Conservation (phyloP, 805 yeast genomes). For the Saccharomycopsis sp. region DNA sequence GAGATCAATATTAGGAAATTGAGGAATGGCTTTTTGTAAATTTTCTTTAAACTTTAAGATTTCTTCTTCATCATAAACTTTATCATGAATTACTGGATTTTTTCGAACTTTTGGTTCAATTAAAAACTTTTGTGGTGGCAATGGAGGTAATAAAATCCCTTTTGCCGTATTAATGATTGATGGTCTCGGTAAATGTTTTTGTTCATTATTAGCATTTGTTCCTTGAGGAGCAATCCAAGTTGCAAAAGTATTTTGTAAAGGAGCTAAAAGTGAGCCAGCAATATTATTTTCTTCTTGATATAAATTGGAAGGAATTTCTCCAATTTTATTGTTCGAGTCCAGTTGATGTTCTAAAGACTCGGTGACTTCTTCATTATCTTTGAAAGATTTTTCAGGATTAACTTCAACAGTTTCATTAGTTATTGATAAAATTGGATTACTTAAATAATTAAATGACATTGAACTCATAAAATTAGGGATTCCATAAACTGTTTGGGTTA, state of each 20-base stretch:
- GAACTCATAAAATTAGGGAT: conserved; percentile 8
- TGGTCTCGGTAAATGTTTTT: conserved; percentile 41
- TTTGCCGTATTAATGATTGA: conserved; percentile 64
- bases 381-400: background rate
- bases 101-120: conserved; percentile 53
- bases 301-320: conserved; percentile 1
- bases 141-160: conserved; percentile 56
- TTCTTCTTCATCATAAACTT: conserved; percentile 42
- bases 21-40: background rate
- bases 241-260: conserved; percentile 36
- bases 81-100: conserved; percentile 58
- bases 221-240: conserved; percentile 31
- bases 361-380: background rate
- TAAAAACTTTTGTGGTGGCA: conserved; percentile 51
- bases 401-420: conserved; percentile 7
- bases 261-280: conserved; percentile 21
- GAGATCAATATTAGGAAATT: background rate
- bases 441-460: conserved; percentile 5
- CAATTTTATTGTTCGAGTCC: too few relatives aligned
- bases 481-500: conserved; percentile 1
- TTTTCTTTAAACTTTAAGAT: conserved; percentile 28
- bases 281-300: background rate
- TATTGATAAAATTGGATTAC: conserved; percentile 5
- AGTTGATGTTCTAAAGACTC: too few relatives aligned
- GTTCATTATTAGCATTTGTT: conserved; percentile 7